Base-by-base conservation (phyloP, 2,329 filamentous ascomycete species). In the Ophiostoma fasciatum region DNA sequence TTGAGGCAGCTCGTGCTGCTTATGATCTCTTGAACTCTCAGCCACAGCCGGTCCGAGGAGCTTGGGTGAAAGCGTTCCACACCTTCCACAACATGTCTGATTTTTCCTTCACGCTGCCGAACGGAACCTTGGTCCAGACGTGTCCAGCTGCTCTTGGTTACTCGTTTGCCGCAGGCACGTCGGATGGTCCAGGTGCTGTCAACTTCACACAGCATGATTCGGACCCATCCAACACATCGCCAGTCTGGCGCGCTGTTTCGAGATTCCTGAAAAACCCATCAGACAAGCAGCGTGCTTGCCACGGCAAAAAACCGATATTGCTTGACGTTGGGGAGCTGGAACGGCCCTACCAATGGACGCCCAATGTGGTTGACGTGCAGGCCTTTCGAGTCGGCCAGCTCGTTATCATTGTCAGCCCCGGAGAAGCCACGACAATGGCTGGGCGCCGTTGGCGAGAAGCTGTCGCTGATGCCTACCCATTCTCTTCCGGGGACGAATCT, bases 341-440 rank as follows among this genome's bases (percentile, higher is more conserved):
- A 4, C 59, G 58, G 9, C 88, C 88, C 0, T 94, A 94, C 55
- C 62, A 72, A 7, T 96, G 88, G 88, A 77, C 80, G 0, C 83
- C 88, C 1, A 94, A 94, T 47, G 75, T 94, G 31, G 85, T 93
- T 31, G 84, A 94, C 51, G 69, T 94, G 9, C 88, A 94, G 52
- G 66, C 80, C 21, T 64, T 94, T 12, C 79, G 88, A 11, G 79
- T 88, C 1, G 88, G 88, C 0, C 82, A 90, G 49, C 59, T 94
- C 7, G 63, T 92, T 38, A 78, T 94, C 42, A 75, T 94, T 42
- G 73, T 94, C 20, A 80, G 79, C 22, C 80, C 87, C 0, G 84
- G 84, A 21, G 88, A 94, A 56, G 84, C 82, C 1, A 90, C 82
- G 0, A 94, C 87, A 5, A 96, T 94, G 88, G 73, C 82, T 2